phyloP scores from a whole-genome alignment of 2,329 filamentous ascomycete genomes.

The Fusarium nelsonii region DNA sequence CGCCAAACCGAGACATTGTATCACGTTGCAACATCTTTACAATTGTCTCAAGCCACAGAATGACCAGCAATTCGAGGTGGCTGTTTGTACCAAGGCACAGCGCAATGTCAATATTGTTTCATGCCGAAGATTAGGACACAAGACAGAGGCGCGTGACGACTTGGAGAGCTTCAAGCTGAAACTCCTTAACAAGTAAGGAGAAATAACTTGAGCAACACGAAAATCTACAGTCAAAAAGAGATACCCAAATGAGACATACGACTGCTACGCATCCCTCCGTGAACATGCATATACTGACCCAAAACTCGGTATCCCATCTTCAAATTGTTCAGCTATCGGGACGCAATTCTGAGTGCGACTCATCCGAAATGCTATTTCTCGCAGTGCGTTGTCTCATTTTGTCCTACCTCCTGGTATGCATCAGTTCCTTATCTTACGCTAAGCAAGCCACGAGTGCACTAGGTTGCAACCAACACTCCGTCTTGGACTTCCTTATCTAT shows the following conservation, averaged over 20 bases:
- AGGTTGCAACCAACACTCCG: conserved; percentile 6
- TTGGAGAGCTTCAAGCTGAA: background rate
- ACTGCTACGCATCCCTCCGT: conserved; percentile 7
- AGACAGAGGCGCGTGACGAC: background rate
- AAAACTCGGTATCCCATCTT: background rate
- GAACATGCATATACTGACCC: conserved; percentile 4
- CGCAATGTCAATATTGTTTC: background rate
- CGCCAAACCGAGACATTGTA: background rate
- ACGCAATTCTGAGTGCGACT: conserved; percentile 1
- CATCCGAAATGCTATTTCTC: background rate
- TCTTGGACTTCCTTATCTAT: conserved; percentile 27
- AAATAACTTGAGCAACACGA: background rate
- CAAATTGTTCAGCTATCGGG: background rate
- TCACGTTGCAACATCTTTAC: background rate
- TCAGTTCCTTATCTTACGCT: conserved; percentile 43
- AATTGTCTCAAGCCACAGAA: background rate
- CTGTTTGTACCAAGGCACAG: background rate
- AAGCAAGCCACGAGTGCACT: conserved; percentile 33
- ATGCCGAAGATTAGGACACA: background rate
- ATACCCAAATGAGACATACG: conserved; percentile 22
- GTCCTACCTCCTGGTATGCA: conserved; percentile 11
- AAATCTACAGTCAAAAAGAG: background rate
- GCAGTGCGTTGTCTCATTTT: conserved; percentile 3
- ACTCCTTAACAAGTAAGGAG: background rate
- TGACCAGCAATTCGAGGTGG: background rate